Evolutionary conservation across 2,329 filamentous ascomycete genomes (phyloP), one percentile per base, ranked within the genome.

Genomic region (Cercospora nicotianae): DNA sequence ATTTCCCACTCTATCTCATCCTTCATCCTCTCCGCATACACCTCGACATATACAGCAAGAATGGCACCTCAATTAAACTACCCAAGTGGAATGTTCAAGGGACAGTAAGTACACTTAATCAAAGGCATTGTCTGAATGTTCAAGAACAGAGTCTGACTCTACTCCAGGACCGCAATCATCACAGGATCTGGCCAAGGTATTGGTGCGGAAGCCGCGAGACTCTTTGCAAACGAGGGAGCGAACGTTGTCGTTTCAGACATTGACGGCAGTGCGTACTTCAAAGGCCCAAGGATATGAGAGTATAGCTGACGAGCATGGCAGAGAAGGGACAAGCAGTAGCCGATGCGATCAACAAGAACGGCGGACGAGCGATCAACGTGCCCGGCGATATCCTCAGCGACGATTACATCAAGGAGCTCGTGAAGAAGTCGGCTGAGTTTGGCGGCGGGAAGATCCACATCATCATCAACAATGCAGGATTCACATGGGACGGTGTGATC

Each of bases 401-500:
- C 58, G 81, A 83, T 20, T 94, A 95, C 80, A 85, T 94, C 77
- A 84, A 87, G 68, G 82, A 84, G 9, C 86, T 96, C n/a, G 88
- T 96, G 28, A 84, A 89, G 77, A 87, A 89, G 76, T 86, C 92
- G 0, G 93, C 91, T 1, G 90, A 89, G 59, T 96, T 96, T 77
- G 93, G 93, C 67, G 83, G 86, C 71, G 93, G 92, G 76, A 96
- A 96, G 84, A 93, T 97, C 70, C 91, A 96, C 79, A 91, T 95
- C 77, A 90, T 96, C 66, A 91, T 96, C 68, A 96, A 96, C 81
- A 96, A 96, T 78, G 93, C 93, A 0, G 93, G 92, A 51, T 96
- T 92, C 81, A 96, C 93, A 0, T 96, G 93, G 92, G 93, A 97
- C 79, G 93, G 90, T 6, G 92, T 96, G 45, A 93, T 96, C 72